These are phyloP conservation scores for Rhytidhysteron rufulum DNA, from an alignment of 2,329 filamentous ascomycete species.

Conservation along the genomic window DNA sequence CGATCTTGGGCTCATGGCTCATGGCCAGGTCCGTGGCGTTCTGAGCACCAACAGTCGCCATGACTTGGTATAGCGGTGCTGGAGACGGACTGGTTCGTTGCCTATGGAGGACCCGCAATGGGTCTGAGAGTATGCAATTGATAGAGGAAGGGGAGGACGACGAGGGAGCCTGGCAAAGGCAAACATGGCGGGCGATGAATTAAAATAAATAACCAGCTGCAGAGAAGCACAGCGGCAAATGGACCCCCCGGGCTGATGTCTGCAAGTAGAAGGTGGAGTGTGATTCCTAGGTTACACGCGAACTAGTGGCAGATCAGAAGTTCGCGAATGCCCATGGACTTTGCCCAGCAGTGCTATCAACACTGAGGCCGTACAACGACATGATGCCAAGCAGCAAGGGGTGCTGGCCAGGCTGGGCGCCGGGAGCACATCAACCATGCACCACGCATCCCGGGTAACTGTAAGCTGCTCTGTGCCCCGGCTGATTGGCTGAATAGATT, in stretches of 20 bases:
- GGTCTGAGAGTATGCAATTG: neutral
- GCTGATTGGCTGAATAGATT: no score
- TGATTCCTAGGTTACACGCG: neutral
- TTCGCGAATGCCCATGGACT: neutral
- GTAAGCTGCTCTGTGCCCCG: no score
- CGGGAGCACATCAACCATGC: no score
- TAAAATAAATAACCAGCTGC: neutral
- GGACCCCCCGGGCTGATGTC: neutral
- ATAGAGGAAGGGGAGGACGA: neutral
- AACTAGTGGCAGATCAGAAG: neutral
- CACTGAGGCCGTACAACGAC: neutral
- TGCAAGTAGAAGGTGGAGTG: neutral
- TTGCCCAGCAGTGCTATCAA: neutral
- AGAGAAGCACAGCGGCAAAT: no score
- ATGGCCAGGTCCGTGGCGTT: conserved; percentile 32
- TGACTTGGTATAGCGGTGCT: conserved; percentile 17
- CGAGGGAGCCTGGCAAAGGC: neutral
- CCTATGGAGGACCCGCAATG: neutral
- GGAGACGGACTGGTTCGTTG: no score
- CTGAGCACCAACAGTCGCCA: conserved; percentile 28
- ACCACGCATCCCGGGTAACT: no score
- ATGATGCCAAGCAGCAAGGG: neutral
- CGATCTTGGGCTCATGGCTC: conserved; percentile 30
- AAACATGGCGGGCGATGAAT: neutral
- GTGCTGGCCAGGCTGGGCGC: no score